Base-by-base conservation (phyloP, 2,329 filamentous ascomycete species). In the Claviceps lovelessii region DNA sequence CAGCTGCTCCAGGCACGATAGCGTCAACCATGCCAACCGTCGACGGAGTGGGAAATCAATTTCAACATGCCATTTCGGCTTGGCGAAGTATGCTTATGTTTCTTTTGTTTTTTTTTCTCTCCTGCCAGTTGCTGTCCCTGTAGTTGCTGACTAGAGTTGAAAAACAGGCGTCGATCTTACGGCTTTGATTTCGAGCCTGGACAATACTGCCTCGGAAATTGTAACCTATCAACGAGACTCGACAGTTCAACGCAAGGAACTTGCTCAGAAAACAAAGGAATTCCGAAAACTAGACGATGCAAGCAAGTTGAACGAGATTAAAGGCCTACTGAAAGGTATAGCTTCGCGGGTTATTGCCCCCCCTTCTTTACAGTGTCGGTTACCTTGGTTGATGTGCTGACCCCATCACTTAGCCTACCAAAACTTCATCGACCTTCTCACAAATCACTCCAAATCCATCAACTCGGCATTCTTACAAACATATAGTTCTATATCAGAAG, bases 261-360 rank as follows among this genome's bases (percentile, higher is more conserved):
- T 98, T 23, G 93, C 94, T n/a, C 90, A 96, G 67, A 97, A 96
- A 76, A 98, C 93, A 0, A 98, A 98, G 65, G 91, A 97, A 64
- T 98, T 97, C 63, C 79, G 90, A 58, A 97, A 96, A 69, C 78
- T 95, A 11, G 91, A 97, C 62, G 90, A 98, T 74, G 74, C 85
- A 11, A 81, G 80, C 55, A 98, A 97, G 70, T 73, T 98, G 54
- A 76, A 77, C 5, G 93, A 98, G 69, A 83, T 95, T 73, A 98
- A 97, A 72, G 82, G 82, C 44, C 73, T 98, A 52, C 72, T 98
- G 56, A 96, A 95, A 76, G 84, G 88, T 90, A 53, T 42, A 9
- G 49, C 23, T 28, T 44, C n/a, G 19, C 29, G 28, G 15, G 23
- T 35, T 23, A 29, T 28, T 5, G 1, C 10, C 35, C 10, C 10